A percentile compares a stretch with the other conserved stretches of the same genome.
Conservation (phyloP, 371 early-diverging fungal genomes). For the Mortierella sp. region DNA sequence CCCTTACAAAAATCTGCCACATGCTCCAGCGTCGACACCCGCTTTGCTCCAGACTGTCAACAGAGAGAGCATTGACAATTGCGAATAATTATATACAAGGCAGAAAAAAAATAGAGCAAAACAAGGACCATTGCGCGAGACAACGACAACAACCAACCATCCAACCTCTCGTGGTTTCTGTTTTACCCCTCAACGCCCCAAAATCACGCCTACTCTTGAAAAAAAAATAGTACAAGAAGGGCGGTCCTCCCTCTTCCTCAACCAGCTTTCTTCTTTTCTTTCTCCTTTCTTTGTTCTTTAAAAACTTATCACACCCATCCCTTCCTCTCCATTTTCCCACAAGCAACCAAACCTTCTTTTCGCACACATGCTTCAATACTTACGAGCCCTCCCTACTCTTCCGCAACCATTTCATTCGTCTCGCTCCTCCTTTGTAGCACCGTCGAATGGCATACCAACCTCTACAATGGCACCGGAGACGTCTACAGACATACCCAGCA, state of each 20-base stretch:
- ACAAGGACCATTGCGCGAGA: not conserved
- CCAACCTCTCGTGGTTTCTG: not conserved
- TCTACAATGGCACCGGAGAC: conserved; percentile 10
- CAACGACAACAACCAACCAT: not conserved
- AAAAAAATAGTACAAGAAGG: conserved; percentile 3
- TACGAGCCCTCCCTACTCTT: conserved; percentile 1
- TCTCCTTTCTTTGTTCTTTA: not conserved
- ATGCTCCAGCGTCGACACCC: conserved; percentile 5
- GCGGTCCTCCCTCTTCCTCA: not conserved
- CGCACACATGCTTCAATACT: conserved; percentile 4
- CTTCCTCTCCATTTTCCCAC: not conserved
- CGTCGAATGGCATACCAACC: not conserved
- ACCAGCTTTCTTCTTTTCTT: not conserved
- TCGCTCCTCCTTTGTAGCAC: not conserved
- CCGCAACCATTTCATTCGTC: not conserved
- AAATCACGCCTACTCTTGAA: not conserved
- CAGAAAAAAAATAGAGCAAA: not conserved
- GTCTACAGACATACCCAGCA: conserved; percentile 7
- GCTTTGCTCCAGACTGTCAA: not conserved
- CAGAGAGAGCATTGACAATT: not conserved
- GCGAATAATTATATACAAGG: not conserved
- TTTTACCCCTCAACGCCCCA: not conserved
- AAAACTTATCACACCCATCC: not conserved
- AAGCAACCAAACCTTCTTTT: not conserved
- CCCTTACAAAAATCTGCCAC: conserved; percentile 4